Base-by-base conservation (phyloP, 129 eudicot genomes). In the Flaveria brownii region DNA sequence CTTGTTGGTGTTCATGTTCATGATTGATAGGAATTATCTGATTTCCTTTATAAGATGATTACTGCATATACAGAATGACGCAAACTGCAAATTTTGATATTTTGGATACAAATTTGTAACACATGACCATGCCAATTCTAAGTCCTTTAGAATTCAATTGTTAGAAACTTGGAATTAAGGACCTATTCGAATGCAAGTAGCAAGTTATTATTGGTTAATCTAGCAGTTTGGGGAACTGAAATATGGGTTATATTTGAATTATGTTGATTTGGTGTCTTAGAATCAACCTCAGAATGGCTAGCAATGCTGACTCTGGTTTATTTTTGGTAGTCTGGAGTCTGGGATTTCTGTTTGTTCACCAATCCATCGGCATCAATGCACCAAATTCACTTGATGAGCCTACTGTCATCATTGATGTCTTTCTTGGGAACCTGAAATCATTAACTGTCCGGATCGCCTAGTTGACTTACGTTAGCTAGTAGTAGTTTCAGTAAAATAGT, bases 341-440 rank as follows among this genome's bases (percentile, higher is more conserved):
- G n/a, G n/a, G 9, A 56, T 43, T 23, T 11, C 1, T 41, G 17
- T 22, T 41, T 49, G 26, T 23, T 25, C 11, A 18, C 47, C 4
- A 12, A 14, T 15, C 11, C 25, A 22, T 39, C 26, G 0, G 14
- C 25, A 8, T 39, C 45, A 0, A 20, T 59, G 78, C 43, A 42
- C 17, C n/a, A 14, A 43, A 43, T 74, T 59, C 45, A 60, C 78
- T 61, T 61, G 68, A n/a, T n/a, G 61, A 17, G 61, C 11, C 61
- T n/a, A 7, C 18, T 17, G 18, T 3, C 15, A 59, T 59, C 15
- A 59, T 61, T 73, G 68, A 41, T 23, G 1, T 43, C 67, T 20
- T 23, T 74, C 9, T 42, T 28, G 39, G 23, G 26, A 57, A 74
- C 57, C 66, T 57, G 77, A 55, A 56, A 73, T 57, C 41, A 42